phyloP scores from a whole-genome alignment of 129 eudicot species.

The Artemisia annua region DNA sequence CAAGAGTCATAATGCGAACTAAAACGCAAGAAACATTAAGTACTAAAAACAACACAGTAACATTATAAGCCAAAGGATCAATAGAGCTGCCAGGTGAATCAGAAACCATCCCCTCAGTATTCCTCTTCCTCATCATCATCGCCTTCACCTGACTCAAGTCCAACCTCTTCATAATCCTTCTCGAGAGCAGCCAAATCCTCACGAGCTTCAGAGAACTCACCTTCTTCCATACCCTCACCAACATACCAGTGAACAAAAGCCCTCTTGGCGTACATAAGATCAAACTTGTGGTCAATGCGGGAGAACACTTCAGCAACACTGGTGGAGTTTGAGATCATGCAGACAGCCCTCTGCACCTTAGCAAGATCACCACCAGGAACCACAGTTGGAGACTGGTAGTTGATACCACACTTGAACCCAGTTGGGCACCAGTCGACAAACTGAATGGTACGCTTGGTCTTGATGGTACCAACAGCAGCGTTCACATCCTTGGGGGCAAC shows the following conservation, averaged over 20 bases:
- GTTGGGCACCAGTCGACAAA: constrained; percentile 43
- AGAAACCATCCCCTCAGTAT: neutral
- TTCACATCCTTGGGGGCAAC: constrained; percentile 41
- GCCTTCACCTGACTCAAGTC: constrained; percentile 31
- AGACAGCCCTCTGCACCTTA: constrained; percentile 42
- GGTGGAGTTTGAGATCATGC: constrained; percentile 37
- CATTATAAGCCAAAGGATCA: neutral
- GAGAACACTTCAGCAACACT: constrained; percentile 35
- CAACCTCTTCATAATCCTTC: constrained; percentile 44
- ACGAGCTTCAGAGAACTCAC: constrained; percentile 39
- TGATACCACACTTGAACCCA: constrained; percentile 41
- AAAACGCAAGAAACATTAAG: neutral
- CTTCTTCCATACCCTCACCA: constrained; percentile 48
- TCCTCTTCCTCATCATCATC: constrained; percentile 33
- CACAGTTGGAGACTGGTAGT: constrained; percentile 42
- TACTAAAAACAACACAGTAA: neutral
- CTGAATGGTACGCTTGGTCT: constrained; percentile 38
- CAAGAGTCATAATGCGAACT: neutral
- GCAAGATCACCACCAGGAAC: constrained; percentile 45
- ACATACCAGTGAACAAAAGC: constrained; percentile 44
- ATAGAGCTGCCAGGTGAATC: neutral
- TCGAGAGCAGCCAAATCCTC: constrained; percentile 42
- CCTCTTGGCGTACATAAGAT: constrained; percentile 34
- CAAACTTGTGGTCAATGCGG: constrained; percentile 38
- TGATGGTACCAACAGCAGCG: constrained; percentile 40